Conservation (phyloP, 495 filamentous ascomycete species). For the Hypoxylon perforatum region DNA sequence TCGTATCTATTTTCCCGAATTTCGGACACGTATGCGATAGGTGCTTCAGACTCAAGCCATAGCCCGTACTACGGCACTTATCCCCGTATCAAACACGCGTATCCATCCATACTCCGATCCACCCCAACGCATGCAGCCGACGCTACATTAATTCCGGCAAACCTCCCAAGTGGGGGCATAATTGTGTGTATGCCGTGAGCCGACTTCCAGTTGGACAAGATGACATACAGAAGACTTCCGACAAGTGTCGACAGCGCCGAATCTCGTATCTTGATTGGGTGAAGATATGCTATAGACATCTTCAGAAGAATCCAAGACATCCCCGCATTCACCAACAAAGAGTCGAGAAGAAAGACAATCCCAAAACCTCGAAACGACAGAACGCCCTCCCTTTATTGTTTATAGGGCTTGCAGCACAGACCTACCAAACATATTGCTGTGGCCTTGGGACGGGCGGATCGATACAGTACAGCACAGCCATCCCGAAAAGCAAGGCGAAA, state of each 20-base stretch:
- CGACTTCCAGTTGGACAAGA: conserved; percentile 11
- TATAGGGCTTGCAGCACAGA: neutral
- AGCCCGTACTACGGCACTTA: conserved; percentile 2
- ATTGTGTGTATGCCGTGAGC: conserved; percentile 20
- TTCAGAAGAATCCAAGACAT: neutral
- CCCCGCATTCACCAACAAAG: conserved; percentile 8
- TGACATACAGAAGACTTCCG: conserved; percentile 3
- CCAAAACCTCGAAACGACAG: neutral
- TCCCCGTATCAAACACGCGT: conserved; percentile 17
- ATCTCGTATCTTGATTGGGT: neutral
- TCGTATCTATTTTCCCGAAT: neutral
- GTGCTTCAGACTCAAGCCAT: conserved; percentile 20
- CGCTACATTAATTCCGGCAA: conserved; percentile 35
- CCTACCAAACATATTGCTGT: neutral
- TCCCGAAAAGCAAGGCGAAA: conserved; percentile 39
- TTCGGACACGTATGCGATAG: conserved; percentile 9
- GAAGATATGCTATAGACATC: neutral
- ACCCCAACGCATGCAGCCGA: conserved; percentile 26
- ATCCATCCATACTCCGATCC: conserved; percentile 11
- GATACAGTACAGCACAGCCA: conserved; percentile 12
- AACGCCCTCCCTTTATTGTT: conserved; percentile 4
- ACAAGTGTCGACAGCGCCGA: neutral
- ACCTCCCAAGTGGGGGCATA: conserved; percentile 29
- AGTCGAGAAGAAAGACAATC: conserved; percentile 7
- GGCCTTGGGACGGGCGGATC: conserved; percentile 32